Percentiles rank a stretch among this genome's conserved stretches.
phyloP scores from a whole-genome alignment of 768 basidiomycete genomes.

The Termitomyces bulborhizus region DNA sequence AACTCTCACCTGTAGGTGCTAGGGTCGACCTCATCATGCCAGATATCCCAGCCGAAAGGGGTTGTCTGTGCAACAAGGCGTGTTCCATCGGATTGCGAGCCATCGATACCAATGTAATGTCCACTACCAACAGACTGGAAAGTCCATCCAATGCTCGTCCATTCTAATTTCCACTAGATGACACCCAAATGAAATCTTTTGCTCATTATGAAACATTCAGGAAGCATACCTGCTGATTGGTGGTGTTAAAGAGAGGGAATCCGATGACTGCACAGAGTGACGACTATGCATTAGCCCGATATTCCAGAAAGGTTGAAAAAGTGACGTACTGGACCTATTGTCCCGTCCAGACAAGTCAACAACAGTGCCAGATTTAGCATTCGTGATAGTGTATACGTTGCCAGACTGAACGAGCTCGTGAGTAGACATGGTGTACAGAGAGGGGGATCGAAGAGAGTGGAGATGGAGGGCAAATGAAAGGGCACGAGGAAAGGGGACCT shows the following conservation, averaged over 20 bases:
- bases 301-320: not conserved
- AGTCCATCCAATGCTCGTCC: conserved; percentile 30
- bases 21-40: conserved; percentile 33
- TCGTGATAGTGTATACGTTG: conserved; percentile 38
- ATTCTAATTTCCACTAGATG: conserved; percentile 42
- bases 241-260: conserved; percentile 31
- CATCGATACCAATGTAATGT: conserved; percentile 34
- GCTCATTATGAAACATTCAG: not conserved
- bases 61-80: conserved; percentile 29
- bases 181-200: not conserved
- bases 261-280: conserved; percentile 23
- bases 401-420: conserved; percentile 28
- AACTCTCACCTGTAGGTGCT: conserved; percentile 35
- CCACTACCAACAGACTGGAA: conserved; percentile 37
- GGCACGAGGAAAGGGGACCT: not conserved
- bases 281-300: not conserved
- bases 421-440: conserved; percentile 6
- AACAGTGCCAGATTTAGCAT: conserved; percentile 45
- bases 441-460: no score
- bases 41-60: conserved; percentile 44
- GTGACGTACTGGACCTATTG: conserved; percentile 35
- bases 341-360: conserved; percentile 52
- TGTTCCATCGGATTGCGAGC: conserved; percentile 33
- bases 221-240: conserved; percentile 42
- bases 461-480: not conserved